phyloP scores from a whole-genome alignment of 352 stramenopile genomes.

The Globisporangium paddicum region DNA sequence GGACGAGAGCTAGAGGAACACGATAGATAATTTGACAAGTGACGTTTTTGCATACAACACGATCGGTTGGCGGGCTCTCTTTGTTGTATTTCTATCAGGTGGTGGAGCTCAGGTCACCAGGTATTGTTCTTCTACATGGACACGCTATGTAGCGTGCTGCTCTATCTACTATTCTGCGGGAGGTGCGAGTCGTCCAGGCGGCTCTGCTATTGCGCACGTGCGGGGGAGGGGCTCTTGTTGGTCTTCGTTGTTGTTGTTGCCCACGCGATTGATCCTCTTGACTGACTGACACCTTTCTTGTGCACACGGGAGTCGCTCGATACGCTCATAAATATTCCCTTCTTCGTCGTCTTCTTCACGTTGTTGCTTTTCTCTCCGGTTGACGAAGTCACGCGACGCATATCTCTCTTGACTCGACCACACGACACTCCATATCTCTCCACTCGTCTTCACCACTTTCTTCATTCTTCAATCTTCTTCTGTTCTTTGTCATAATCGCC shows the following conservation, averaged over 20 bases:
- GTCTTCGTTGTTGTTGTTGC: not conserved
- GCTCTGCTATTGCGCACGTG: not conserved
- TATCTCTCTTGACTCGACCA: not conserved
- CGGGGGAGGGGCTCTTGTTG: not conserved
- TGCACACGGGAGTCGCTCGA: conserved; percentile 14
- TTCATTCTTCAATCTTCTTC: not conserved
- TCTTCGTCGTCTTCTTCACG: not conserved
- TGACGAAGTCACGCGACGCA: not conserved
- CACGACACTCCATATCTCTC: not conserved
- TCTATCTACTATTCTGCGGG: not conserved
- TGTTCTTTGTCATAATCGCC: not conserved
- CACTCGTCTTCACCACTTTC: not conserved
- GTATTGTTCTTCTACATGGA: conserved; percentile 2
- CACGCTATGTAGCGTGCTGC: not conserved
- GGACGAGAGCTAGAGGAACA: conserved; percentile 11
- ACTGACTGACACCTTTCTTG: not conserved
- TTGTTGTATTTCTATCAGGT: conserved; percentile 5
- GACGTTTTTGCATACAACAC: conserved; percentile 1
- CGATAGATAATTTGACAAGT: conserved; percentile 16
- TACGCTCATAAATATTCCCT: not conserved
- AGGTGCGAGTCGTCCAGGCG: not conserved
- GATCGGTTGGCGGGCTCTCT: not conserved
- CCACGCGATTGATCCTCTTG: not conserved
- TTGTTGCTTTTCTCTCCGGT: not conserved
- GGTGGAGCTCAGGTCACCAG: too few species aligned